Conservation (phyloP, 495 filamentous ascomycete species). For the Cercophora scortea region DNA sequence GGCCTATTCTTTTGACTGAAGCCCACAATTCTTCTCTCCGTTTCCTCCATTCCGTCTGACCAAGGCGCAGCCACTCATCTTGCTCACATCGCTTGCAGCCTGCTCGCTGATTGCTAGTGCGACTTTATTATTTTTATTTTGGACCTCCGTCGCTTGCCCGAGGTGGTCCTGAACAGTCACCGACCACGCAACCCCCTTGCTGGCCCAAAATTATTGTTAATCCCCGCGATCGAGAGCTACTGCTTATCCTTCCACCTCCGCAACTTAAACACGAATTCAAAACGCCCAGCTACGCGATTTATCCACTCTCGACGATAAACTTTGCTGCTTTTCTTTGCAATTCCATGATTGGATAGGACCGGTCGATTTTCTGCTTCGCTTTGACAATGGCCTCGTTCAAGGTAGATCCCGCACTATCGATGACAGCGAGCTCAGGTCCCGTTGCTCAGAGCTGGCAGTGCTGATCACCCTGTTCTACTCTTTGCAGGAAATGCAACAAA, state of each 20-base stretch:
- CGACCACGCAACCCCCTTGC: constrained; percentile 17
- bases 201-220: constrained; percentile 30
- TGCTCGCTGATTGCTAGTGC: constrained; percentile 13
- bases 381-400: constrained; percentile 47
- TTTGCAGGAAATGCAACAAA: constrained; percentile 39
- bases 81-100: constrained; percentile 6
- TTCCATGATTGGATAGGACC: constrained; percentile 13
- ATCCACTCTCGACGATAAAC: too few species aligned
- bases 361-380: constrained; percentile 11
- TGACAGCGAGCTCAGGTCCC: constrained; percentile 19
- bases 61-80: constrained; percentile 5
- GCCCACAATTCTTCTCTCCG: constrained; percentile 3
- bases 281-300: too few species aligned
- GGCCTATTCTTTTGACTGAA: background rate
- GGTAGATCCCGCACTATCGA: constrained; percentile 30
- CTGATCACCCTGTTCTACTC: constrained; percentile 30
- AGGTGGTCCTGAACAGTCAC: constrained; percentile 14
- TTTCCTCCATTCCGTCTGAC: background rate
- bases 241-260: background rate
- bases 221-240: constrained; percentile 20
- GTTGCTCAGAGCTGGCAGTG: constrained; percentile 14
- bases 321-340: constrained; percentile 4
- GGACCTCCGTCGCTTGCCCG: background rate
- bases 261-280: constrained; percentile 1
- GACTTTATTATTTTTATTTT: constrained; percentile 1